Conservation (phyloP, 2,329 filamentous ascomycete genomes). For the Xylariaceae sp. region DNA sequence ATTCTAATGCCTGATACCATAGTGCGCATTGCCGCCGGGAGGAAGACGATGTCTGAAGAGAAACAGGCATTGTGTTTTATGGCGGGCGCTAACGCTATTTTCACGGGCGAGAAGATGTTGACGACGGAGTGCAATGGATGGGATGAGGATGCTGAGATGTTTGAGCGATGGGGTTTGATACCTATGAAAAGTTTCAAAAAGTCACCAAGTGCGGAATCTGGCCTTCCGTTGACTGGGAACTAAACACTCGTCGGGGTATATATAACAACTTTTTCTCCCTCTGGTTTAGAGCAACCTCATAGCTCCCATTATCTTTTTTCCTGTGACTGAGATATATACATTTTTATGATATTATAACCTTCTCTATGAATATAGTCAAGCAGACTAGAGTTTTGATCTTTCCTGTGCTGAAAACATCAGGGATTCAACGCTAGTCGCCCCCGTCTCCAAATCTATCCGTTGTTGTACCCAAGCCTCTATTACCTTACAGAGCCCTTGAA, state of each 20-base stretch:
- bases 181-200: conserved; percentile 78
- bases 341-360: too few relatives aligned
- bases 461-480: conserved; percentile 23
- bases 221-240: too few relatives aligned
- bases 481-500: conserved; percentile 45
- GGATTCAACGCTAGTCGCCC: neutral
- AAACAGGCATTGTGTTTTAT: conserved; percentile 88
- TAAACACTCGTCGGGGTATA: too few relatives aligned
- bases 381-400: too few relatives aligned
- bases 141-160: conserved; percentile 84
- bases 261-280: too few relatives aligned
- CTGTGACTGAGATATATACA: too few relatives aligned
- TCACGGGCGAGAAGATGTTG: conserved; percentile 94
- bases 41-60: conserved; percentile 82
- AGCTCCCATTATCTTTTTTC: too few relatives aligned
- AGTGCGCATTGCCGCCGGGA: conserved; percentile 79
- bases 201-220: too few relatives aligned
- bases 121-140: conserved; percentile 89
- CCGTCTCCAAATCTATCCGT: neutral
- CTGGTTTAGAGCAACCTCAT: too few relatives aligned
- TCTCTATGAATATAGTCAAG: too few relatives aligned
- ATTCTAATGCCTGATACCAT: conserved; percentile 83
- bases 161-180: conserved; percentile 75
- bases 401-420: too few relatives aligned
- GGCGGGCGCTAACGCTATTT: conserved; percentile 90